Evolutionary conservation across 148 eudicot genomes (phyloP).

Genomic region (Camellia sinensis): DNA sequence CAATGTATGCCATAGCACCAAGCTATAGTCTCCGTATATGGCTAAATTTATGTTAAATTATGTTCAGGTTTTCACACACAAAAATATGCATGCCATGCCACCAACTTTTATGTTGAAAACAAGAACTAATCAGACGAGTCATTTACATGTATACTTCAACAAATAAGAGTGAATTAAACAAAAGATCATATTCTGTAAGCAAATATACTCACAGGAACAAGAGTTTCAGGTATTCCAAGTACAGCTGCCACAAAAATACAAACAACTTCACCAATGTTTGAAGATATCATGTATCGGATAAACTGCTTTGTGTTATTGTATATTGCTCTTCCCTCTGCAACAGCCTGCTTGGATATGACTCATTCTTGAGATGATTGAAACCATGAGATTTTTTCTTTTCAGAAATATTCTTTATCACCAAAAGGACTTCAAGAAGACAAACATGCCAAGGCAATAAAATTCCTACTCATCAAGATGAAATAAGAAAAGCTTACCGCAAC

Average conservation of each 20-base stretch:
- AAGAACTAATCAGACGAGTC: background rate
- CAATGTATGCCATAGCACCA: background rate
- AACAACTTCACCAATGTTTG: conserved; percentile 99
- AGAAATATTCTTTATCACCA: background rate
- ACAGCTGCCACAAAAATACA: conserved; percentile 99
- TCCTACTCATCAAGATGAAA: background rate
- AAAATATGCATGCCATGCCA: background rate
- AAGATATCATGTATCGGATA: conserved; percentile 99
- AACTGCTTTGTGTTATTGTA: conserved; percentile 99
- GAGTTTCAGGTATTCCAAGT: conserved; percentile 99
- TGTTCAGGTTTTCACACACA: background rate
- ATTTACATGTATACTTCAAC: background rate
- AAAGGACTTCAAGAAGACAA: background rate
- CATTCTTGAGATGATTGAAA: conserved; percentile 8
- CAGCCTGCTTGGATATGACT: conserved; percentile 60
- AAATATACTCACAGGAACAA: conserved; percentile 79
- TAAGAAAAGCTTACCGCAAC: conserved; percentile 73
- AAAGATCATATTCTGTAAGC: background rate
- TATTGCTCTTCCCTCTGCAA: conserved; percentile 99
- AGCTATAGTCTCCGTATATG: background rate
- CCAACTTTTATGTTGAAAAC: background rate
- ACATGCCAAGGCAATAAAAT: conserved; percentile 10
- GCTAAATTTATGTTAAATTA: background rate
- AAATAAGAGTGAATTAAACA: background rate
- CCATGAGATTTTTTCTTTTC: background rate